phyloP scores from a whole-genome alignment of 352 stramenopile species.

The Elongisporangium senticosum region DNA sequence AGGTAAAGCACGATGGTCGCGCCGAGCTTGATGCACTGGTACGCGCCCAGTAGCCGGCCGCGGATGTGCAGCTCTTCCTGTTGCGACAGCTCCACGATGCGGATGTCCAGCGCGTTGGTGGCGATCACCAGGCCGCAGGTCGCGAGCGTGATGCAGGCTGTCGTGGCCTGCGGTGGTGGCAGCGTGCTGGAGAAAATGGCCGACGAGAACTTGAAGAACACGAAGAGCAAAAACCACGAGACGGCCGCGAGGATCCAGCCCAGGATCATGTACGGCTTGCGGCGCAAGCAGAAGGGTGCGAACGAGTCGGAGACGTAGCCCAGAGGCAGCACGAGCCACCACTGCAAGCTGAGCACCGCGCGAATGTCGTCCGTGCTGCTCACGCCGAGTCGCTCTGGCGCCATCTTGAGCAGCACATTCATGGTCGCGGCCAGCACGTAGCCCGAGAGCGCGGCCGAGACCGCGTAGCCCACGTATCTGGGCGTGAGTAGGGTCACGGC shows the following conservation, averaged over 20 bases:
- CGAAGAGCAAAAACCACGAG: constrained; percentile 24
- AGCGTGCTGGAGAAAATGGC: constrained; percentile 4
- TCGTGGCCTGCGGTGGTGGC: constrained; percentile 7
- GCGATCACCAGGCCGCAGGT: constrained; percentile 26
- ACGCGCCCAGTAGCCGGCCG: constrained; percentile 22
- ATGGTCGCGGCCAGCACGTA: constrained; percentile 22
- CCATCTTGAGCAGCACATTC: constrained; percentile 11
- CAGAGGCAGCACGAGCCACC: constrained; percentile 23
- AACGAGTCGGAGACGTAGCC: constrained; percentile 26
- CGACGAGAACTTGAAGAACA: constrained; percentile 14
- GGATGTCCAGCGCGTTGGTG: constrained; percentile 29
- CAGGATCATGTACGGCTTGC: constrained; percentile 71
- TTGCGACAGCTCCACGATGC: constrained; percentile 40
- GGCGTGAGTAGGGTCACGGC: constrained; percentile 38
- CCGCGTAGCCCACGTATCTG: constrained; percentile 34
- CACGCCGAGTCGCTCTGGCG: constrained; percentile 8
- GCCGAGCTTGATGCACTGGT: constrained; percentile 17
- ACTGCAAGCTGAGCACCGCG: constrained; percentile 24
- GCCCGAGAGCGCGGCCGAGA: constrained; percentile 17
- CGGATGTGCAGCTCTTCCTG: constrained; percentile 26
- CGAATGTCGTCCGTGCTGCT: constrained; percentile 8
- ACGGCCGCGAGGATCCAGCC: constrained; percentile 26
- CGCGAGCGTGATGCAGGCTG: constrained; percentile 12
- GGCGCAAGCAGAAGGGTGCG: constrained; percentile 19
- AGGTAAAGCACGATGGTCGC: neutral